Base-by-base conservation (phyloP, 345 rosid genomes). In the Hypericum androsaemum region DNA sequence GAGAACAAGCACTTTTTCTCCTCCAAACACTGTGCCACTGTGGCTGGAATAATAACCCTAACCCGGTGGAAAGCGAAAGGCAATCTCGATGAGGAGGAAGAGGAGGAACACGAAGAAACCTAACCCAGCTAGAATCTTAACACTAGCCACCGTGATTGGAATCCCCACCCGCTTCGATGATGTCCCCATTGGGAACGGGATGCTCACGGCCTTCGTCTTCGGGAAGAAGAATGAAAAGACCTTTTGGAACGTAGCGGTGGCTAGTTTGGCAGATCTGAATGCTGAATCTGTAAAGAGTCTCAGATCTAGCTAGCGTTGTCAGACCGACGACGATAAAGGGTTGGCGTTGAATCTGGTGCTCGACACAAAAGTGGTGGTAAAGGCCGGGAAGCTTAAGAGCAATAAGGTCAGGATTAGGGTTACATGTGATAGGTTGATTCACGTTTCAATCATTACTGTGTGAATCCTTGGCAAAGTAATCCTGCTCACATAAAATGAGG, bases 231-330 rank as follows among this genome's bases (percentile, higher is more conserved):
- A 92, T 52, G 69, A 80, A 52, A 92, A 94, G 0, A 46, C 68
- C 38, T 77, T 92, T 35, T 64, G 67, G 12, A 73, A 75, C 22
- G 79, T 81, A 12, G 70, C 82, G 10, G 78, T 71, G 7, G 71
- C 84, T 3, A 71, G 58, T 44, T 38, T 80, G 44, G 67, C 60
- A 28, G 90, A 92, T 61, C 72, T 92, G 15, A 95, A 85, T 54
- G 73, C 80, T 5, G 97, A 81, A 0, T 73, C 86, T 0, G 83
- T 79, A 6, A 64, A 65, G 10, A 35, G 74, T 0, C 39, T 92
- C 75, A 80, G 80, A 56, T 61, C 90, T 54, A 95, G n/a, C n/a
- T n/a, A n/a, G n/a, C n/a, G n/a, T n/a, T n/a, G 88, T 81, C 94
- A 88, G 81, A 74, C 55, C 72, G 80, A 74, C 56, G 66, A 62